Conservation (phyloP, 2,329 filamentous ascomycete species). For the Lecanoromycetidae sp. region DNA sequence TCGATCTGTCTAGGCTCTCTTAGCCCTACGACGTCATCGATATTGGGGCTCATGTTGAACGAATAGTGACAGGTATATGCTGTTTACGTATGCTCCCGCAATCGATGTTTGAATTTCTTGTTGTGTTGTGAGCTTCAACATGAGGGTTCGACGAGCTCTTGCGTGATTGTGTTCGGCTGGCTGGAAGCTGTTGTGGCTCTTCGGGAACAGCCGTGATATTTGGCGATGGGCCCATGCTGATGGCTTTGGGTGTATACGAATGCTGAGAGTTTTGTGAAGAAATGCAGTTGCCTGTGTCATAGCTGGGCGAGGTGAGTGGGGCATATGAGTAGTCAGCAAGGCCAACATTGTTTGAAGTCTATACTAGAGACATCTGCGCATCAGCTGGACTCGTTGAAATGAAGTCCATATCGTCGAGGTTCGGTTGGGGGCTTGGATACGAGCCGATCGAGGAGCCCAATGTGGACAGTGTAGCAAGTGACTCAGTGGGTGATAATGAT, state of each 20-base stretch:
- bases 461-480: too few species aligned
- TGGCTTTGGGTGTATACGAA: conserved; percentile 12
- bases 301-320: conserved; percentile 35
- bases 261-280: conserved; percentile 13
- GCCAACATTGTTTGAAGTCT: conserved; percentile 22
- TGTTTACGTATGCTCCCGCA: too few species aligned
- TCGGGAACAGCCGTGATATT: conserved; percentile 9
- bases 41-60: too few species aligned
- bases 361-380: conserved; percentile 15
- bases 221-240: conserved; percentile 13
- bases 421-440: conserved; percentile 32
- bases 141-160: too few species aligned
- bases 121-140: too few species aligned
- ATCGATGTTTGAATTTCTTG: too few species aligned
- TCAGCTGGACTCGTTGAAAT: conserved; percentile 26
- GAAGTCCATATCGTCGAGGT: conserved; percentile 31
- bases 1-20: too few species aligned
- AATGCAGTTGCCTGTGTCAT: conserved; percentile 25
- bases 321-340: conserved; percentile 35
- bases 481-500: too few species aligned
- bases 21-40: too few species aligned
- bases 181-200: background rate
- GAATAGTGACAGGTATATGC: too few species aligned
- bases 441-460: conserved; percentile 29
- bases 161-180: background rate